These are phyloP conservation scores for Termitomyces eurrhizus DNA, from an alignment of 768 basidiomycete species.

Conservation along the genomic window DNA sequence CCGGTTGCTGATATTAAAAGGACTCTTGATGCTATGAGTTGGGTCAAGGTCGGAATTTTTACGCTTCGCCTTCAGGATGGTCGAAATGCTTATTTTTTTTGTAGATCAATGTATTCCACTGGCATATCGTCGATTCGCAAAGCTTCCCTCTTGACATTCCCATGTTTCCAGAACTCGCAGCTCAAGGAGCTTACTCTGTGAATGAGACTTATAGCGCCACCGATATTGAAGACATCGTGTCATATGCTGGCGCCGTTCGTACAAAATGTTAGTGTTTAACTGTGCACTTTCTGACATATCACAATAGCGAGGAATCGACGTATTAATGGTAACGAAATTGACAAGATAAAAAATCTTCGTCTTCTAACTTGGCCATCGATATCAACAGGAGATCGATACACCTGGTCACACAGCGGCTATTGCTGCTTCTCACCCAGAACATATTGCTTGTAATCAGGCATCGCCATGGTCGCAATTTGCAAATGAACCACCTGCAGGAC, in stretches of 20 bases:
- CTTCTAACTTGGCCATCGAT: slow-evolving; percentile 28
- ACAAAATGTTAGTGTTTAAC: neutral
- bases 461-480: slow-evolving; percentile 61
- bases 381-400: slow-evolving; percentile 67
- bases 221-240: slow-evolving; percentile 56
- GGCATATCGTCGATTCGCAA: slow-evolving; percentile 81
- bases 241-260: slow-evolving; percentile 64
- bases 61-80: slow-evolving; percentile 42
- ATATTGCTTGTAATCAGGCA: slow-evolving; percentile 59
- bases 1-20: slow-evolving; percentile 60
- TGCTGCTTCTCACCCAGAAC: slow-evolving; percentile 62
- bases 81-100: slow-evolving; percentile 2
- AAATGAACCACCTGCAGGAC: slow-evolving; percentile 77
- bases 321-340: slow-evolving; percentile 42
- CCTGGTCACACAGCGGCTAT: slow-evolving; percentile 80
- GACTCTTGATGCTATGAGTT: slow-evolving; percentile 73
- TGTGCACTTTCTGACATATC: slow-evolving; percentile 10
- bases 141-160: slow-evolving; percentile 68
- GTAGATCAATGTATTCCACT: slow-evolving; percentile 71
- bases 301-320: slow-evolving; percentile 64
- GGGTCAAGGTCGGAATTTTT: slow-evolving; percentile 53
- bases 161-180: slow-evolving; percentile 56
- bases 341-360: slow-evolving; percentile 14
- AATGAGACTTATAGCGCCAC: slow-evolving; percentile 45
- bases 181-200: slow-evolving; percentile 64